Evolutionary conservation across 495 filamentous ascomycete genomes (phyloP), one percentile per base, ranked within the genome.

Genomic region (Usnea hakonensis): DNA sequence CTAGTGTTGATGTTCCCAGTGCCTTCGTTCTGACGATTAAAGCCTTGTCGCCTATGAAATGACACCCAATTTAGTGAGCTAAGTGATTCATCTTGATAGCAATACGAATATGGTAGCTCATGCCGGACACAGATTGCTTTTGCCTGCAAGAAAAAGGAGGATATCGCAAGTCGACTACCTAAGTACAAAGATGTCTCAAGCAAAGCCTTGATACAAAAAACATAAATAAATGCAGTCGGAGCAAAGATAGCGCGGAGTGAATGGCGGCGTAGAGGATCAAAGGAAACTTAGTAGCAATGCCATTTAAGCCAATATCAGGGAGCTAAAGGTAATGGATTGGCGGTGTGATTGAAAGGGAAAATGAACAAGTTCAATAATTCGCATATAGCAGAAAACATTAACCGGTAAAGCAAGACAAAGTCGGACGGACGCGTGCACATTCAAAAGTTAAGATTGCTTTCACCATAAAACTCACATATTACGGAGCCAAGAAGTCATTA

Each of bases 1-100:
- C 75, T 73, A 41, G 71, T 72, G 57, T 77, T 80, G 67, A 74
- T 74, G 65, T 74, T 73, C 64, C 48, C 48, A 28, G 76, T 78
- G 67, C 80, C 80, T 70, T 79, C 68, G 38, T 59, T 59, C 37
- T 71, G 71, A 50, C 70, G 69, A 61, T 64, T 68, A 60, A 73
- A 72, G 36, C 70, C 70, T 58, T 68, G 65, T 55, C 71, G 70
- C 32, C 70, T 72, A 44, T 19, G 14, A 14, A 38, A 46, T 38
- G 5, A 35, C 26, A 30, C 55, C 48, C 54, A 19, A 10, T 36
- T 61, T 50, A 61, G 59, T 53, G 19, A 43, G 38, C 16, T 41
- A 17, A 11, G 1, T 37, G 19, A 17, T n/a, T 10, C 8, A 32
- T 30, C 9, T 43, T 30, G 50, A 61, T 32, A 33, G 41, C 32